Evolutionary conservation across 306 rosid genomes (phyloP).

Genomic region (Cyclanthera cordifolia): DNA sequence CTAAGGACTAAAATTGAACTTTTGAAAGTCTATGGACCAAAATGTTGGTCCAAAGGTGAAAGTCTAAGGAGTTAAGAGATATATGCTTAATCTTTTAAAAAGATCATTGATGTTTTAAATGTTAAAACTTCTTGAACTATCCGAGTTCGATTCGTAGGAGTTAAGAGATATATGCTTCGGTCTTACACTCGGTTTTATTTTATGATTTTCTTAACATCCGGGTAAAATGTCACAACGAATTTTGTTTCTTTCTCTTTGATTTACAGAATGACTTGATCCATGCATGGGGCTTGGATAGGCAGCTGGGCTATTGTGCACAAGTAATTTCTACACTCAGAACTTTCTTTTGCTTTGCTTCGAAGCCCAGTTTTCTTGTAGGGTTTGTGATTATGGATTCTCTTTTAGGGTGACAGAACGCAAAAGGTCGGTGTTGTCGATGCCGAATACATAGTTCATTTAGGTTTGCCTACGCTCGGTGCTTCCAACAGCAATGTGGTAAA

Average conservation of each 20-base stretch:
- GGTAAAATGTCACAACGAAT: not conserved
- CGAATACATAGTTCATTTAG: constrained; percentile 72
- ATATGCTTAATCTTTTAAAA: not conserved
- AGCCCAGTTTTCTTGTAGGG: not conserved
- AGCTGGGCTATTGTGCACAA: constrained; percentile 90
- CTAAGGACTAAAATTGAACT: too few relatives aligned
- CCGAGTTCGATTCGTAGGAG: not conserved
- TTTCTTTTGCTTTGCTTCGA: constrained; percentile 11
- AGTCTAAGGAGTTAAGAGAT: too few relatives aligned
- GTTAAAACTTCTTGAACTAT: not conserved
- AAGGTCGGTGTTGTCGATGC: constrained; percentile 80
- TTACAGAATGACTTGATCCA: constrained; percentile 91
- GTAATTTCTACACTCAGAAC: constrained; percentile 23
- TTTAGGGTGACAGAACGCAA: constrained; percentile 62
- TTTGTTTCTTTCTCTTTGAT: constrained; percentile 10
- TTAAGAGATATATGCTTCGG: not conserved
- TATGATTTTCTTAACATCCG: not conserved
- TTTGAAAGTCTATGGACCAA: too few relatives aligned
- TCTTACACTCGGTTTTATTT: too few relatives aligned
- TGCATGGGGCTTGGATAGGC: constrained; percentile 87
- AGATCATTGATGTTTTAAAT: not conserved
- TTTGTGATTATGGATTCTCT: constrained; percentile 19
- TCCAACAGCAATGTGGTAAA: constrained; percentile 48
- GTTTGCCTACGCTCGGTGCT: constrained; percentile 78
- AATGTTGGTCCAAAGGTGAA: too few relatives aligned